These are phyloP conservation scores for Penicillium antarcticum DNA, from an alignment of 495 filamentous ascomycete species.

Conservation along the genomic window DNA sequence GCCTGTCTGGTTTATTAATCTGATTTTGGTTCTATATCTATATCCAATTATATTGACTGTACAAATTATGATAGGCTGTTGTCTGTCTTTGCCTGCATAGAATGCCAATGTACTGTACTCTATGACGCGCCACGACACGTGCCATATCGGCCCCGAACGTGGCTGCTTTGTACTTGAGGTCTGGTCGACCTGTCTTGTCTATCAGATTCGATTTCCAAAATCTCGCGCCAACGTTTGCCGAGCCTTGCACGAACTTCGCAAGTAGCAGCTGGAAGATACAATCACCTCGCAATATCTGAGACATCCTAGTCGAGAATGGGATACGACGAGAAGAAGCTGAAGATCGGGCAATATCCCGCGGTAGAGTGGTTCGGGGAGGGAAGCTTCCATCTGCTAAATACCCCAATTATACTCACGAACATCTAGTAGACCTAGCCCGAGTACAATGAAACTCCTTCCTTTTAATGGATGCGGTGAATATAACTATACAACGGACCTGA, in stretches of 20 bases:
- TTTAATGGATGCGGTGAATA: background rate
- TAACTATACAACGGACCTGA: too few species aligned
- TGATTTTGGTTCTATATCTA: background rate
- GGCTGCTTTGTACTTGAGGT: background rate
- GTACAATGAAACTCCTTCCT: background rate
- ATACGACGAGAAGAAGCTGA: background rate
- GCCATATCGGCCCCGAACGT: background rate
- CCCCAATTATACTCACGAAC: conserved; percentile 16
- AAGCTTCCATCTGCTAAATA: conserved; percentile 1
- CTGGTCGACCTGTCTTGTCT: background rate
- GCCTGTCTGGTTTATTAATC: background rate
- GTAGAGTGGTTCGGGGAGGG: conserved; percentile 3
- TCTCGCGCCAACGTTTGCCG: background rate
- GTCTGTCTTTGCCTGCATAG: background rate
- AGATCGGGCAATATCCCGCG: background rate
- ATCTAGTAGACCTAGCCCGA: background rate
- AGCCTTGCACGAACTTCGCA: background rate
- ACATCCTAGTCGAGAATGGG: background rate
- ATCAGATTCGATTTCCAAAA: background rate
- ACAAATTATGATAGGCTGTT: background rate
- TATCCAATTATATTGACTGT: background rate
- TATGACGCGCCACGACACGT: background rate
- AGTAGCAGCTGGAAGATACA: background rate
- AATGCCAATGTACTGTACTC: background rate
- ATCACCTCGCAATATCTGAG: background rate